Evolutionary conservation across 2,329 filamentous ascomycete species (phyloP).

Genomic region (Colletotrichum orbiculare): DNA sequence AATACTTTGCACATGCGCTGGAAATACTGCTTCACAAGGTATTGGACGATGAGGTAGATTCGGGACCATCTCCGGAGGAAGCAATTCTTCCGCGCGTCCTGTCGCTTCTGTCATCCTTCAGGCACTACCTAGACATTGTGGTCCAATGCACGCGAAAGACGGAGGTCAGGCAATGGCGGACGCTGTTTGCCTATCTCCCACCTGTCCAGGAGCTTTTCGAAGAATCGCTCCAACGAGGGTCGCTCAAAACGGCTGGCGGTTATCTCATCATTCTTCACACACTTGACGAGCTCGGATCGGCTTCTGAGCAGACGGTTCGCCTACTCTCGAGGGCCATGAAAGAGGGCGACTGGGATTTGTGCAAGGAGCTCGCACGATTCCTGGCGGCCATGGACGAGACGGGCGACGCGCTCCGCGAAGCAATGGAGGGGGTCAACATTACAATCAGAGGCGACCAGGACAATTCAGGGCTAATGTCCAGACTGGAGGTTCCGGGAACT

Average conservation of each 20-base stretch:
- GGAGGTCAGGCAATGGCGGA: constrained; percentile 93
- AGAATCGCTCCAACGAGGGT: constrained; percentile 85
- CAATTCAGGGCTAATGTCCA: constrained; percentile 29
- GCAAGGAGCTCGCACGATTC: constrained; percentile 95
- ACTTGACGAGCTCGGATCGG: constrained; percentile 74
- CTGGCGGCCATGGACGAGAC: constrained; percentile 90
- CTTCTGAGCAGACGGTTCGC: constrained; percentile 81
- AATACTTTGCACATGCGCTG: constrained; percentile 92
- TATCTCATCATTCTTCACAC: constrained; percentile 97
- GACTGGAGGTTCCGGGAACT: constrained; percentile 33
- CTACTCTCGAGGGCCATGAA: constrained; percentile 83
- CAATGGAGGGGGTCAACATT: constrained; percentile 71
- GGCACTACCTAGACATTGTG: constrained; percentile 92
- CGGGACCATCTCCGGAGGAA: constrained; percentile 70
- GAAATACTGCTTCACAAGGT: constrained; percentile 94
- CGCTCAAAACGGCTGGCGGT: constrained; percentile 93
- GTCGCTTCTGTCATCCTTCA: constrained; percentile 76
- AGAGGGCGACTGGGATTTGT: constrained; percentile 93
- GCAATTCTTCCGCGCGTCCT: constrained; percentile 73
- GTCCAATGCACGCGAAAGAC: constrained; percentile 98
- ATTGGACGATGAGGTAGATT: constrained; percentile 92
- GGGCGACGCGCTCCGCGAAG: constrained; percentile 80
- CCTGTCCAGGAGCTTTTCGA: constrained; percentile 94
- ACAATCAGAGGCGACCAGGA: constrained; percentile 41
- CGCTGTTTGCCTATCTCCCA: constrained; percentile 90